phyloP scores from a whole-genome alignment of 106 monocot species.

The Phalaenopsis aphrodite region DNA sequence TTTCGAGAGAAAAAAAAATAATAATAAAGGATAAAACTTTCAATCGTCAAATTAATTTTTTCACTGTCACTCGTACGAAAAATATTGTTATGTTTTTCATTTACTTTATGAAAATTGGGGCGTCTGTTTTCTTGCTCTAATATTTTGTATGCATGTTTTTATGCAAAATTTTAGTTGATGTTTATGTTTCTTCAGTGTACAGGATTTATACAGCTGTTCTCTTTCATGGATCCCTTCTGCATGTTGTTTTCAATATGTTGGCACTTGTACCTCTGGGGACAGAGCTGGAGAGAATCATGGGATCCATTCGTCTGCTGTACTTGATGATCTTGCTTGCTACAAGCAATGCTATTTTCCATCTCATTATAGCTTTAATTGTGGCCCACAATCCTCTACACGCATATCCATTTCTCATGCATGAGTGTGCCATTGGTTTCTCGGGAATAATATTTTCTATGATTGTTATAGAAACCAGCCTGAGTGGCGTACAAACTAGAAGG shows the following conservation, averaged over 20 bases:
- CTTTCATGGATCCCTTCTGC: slow-evolving; percentile 86
- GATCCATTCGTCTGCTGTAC: slow-evolving; percentile 74
- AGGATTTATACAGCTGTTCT: slow-evolving; percentile 80
- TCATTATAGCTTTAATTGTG: slow-evolving; percentile 58
- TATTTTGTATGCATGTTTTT: not conserved
- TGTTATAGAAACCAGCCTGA: slow-evolving; percentile 88
- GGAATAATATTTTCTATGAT: slow-evolving; percentile 92
- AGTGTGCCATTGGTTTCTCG: slow-evolving; percentile 93
- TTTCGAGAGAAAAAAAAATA: too few relatives aligned
- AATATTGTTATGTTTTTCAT: not conserved
- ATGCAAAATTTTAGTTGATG: not conserved
- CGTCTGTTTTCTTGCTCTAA: not conserved
- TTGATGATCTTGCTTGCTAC: slow-evolving; percentile 75
- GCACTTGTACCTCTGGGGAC: slow-evolving; percentile 80
- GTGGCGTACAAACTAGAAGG: slow-evolving; percentile 84
- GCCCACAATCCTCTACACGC: slow-evolving; percentile 62
- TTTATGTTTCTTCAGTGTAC: slow-evolving; percentile 58
- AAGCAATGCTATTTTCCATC: slow-evolving; percentile 70
- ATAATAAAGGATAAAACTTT: not conserved
- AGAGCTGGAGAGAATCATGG: slow-evolving; percentile 88
- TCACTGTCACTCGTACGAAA: not conserved
- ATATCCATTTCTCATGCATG: slow-evolving; percentile 43
- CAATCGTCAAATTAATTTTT: not conserved
- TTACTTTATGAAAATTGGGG: not conserved
- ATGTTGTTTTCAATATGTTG: slow-evolving; percentile 95